A percentile compares a stretch with the other conserved stretches of the same genome.
Conservation (phyloP, 495 filamentous ascomycete genomes). For the Podospora appendiculata region DNA sequence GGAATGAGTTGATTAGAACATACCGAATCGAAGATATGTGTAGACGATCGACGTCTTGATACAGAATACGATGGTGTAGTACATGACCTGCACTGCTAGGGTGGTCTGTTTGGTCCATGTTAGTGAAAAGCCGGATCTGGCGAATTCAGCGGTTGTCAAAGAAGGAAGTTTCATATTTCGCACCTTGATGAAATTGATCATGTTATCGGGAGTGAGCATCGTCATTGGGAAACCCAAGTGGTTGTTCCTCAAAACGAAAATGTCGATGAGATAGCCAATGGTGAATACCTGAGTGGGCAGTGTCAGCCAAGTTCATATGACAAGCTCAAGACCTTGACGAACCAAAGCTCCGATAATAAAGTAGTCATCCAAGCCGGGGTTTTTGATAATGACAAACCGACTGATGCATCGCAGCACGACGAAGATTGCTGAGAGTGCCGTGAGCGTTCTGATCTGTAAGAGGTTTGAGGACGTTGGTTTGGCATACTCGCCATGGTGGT, state of each 20-base stretch:
- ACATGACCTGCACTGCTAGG: constrained; percentile 36
- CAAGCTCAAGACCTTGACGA: neutral
- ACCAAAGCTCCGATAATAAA: constrained; percentile 3
- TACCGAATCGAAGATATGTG: constrained; percentile 43
- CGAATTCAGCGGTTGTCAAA: no score
- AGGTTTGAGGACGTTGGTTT: no score
- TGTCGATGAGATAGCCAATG: constrained; percentile 23
- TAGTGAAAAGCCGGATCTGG: neutral
- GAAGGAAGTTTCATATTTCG: neutral
- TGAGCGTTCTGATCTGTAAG: no score
- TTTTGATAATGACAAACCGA: constrained; percentile 4
- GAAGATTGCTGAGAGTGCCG: constrained; percentile 1
- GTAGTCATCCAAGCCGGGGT: constrained; percentile 5
- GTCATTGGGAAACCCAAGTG: constrained; percentile 24
- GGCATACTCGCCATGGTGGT: constrained; percentile 5
- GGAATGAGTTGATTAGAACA: neutral
- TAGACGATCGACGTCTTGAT: constrained; percentile 42
- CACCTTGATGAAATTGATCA: constrained; percentile 26
- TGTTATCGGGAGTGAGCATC: constrained; percentile 19
- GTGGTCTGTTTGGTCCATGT: constrained; percentile 5
- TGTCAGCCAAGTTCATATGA: neutral
- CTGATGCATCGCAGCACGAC: constrained; percentile 4
- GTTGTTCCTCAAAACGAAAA: constrained; percentile 21
- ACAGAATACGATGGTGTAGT: constrained; percentile 29
- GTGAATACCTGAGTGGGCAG: constrained; percentile 7